phyloP scores from a whole-genome alignment of 352 stramenopile genomes.

The Thraustochytrium sp. region DNA sequence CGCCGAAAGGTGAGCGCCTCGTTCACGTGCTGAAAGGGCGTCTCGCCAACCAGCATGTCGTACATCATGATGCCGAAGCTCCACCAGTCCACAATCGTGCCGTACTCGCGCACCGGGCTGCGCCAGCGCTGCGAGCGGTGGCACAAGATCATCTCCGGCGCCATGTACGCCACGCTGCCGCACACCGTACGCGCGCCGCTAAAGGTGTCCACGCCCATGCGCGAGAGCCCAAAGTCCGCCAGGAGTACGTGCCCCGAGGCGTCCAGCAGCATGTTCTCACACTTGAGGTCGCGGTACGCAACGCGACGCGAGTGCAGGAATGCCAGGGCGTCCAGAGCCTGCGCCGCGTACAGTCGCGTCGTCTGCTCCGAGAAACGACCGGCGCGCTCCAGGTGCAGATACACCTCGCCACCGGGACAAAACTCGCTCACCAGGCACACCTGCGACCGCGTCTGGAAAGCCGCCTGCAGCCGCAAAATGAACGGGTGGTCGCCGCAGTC shows the following conservation, averaged over 20 bases:
- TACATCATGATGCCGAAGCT: conserved; percentile 86
- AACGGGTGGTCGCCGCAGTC: conserved; percentile 78
- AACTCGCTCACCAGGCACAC: conserved; percentile 60
- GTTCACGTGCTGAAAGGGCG: conserved; percentile 82
- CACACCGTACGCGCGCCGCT: conserved; percentile 73
- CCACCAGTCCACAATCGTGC: conserved; percentile 86
- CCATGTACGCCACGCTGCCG: conserved; percentile 48
- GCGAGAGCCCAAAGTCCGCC: conserved; percentile 75
- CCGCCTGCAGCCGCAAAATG: neutral
- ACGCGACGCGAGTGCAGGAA: conserved; percentile 78
- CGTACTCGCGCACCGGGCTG: conserved; percentile 71
- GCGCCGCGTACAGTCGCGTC: conserved; percentile 76
- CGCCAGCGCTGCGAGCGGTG: conserved; percentile 53
- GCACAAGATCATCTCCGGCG: conserved; percentile 59
- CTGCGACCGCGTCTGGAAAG: conserved; percentile 24
- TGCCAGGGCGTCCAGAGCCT: conserved; percentile 74
- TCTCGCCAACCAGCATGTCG: conserved; percentile 86
- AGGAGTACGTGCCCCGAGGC: conserved; percentile 54
- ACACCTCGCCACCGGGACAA: conserved; percentile 77
- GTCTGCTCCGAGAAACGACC: conserved; percentile 76
- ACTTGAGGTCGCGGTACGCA: conserved; percentile 65
- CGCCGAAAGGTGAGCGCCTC: conserved; percentile 80
- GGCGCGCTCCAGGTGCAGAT: conserved; percentile 76
- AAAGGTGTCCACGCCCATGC: conserved; percentile 60
- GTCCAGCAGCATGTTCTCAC: conserved; percentile 54